Evolutionary conservation across 768 basidiomycete genomes (phyloP).

Genomic region (Naganishia antarctica): DNA sequence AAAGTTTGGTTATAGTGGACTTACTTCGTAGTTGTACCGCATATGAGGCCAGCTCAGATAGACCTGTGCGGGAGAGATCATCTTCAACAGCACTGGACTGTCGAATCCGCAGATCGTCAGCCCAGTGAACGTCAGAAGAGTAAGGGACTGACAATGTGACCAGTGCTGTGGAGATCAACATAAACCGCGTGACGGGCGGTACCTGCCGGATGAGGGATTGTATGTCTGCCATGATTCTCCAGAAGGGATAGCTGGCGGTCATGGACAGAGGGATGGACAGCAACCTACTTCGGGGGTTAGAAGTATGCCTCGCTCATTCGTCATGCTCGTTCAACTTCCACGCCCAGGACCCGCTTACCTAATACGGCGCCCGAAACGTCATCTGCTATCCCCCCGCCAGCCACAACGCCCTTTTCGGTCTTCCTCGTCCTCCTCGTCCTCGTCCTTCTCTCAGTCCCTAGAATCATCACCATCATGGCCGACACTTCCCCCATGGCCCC

Average conservation of each 20-base stretch:
- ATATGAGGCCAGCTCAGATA: constrained; percentile 39
- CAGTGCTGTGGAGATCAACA: constrained; percentile 36
- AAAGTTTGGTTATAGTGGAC: neutral
- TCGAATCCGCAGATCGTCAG: neutral
- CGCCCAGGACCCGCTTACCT: constrained; percentile 9
- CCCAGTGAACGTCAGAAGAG: neutral
- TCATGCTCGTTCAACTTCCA: no score
- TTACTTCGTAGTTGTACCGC: constrained; percentile 34
- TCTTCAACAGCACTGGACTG: constrained; percentile 42
- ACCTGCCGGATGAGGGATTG: constrained; percentile 34
- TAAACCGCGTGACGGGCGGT: constrained; percentile 44
- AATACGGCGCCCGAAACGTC: neutral
- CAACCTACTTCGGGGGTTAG: no score
- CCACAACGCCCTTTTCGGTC: no score
- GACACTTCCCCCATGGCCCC: neutral
- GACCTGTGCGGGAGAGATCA: constrained; percentile 35
- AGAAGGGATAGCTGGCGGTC: no score
- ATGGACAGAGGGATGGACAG: no score
- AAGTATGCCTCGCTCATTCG: no score
- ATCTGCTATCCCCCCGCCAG: neutral
- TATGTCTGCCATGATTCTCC: constrained; percentile 43
- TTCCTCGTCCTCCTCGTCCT: neutral
- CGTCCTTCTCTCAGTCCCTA: neutral
- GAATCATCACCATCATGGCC: neutral
- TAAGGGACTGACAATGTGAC: constrained; percentile 39